These are phyloP conservation scores for Trichoderma oligosporum DNA, from an alignment of 2,329 filamentous ascomycete species.

Conservation along the genomic window DNA sequence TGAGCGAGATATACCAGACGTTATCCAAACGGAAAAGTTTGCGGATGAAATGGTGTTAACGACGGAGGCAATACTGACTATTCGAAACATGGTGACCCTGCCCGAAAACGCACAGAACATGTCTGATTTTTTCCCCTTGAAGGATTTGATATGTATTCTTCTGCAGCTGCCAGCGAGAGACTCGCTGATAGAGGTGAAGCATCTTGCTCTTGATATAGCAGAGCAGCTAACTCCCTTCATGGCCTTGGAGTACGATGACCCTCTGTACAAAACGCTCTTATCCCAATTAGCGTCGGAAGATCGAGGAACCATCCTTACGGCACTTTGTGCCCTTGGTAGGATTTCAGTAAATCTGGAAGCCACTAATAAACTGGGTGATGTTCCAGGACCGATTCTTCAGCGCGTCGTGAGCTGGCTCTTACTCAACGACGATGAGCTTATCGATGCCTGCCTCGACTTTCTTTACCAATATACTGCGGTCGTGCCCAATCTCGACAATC, in stretches of 20 bases:
- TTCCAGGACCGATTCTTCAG: constrained; percentile 63
- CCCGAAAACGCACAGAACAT: constrained; percentile 83
- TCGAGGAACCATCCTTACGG: constrained; percentile 74
- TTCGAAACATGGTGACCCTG: constrained; percentile 95
- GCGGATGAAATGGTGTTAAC: constrained; percentile 69
- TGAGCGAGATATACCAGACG: constrained; percentile 57
- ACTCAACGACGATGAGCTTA: constrained; percentile 83
- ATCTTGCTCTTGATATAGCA: constrained; percentile 85
- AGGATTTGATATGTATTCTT: constrained; percentile 78
- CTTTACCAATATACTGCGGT: constrained; percentile 93
- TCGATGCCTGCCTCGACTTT: constrained; percentile 86
- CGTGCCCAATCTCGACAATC: constrained; percentile 72
- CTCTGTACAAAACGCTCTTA: constrained; percentile 74
- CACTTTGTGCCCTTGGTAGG: constrained; percentile 75
- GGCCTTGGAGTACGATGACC: constrained; percentile 65
- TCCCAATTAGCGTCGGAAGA: constrained; percentile 64
- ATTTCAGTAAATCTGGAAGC: constrained; percentile 84
- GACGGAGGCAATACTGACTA: constrained; percentile 80
- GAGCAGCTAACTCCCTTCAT: constrained; percentile 86
- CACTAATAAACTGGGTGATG: constrained; percentile 69
- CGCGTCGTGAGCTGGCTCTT: constrained; percentile 70
- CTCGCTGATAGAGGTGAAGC: constrained; percentile 76
- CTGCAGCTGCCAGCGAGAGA: constrained; percentile 72
- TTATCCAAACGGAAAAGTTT: constrained; percentile 69
- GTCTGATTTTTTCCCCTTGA: constrained; percentile 68